Evolutionary conservation across 140 eudicot genomes (phyloP), one percentile per base, ranked within the genome.

Genomic region (Bidens hawaiensis): DNA sequence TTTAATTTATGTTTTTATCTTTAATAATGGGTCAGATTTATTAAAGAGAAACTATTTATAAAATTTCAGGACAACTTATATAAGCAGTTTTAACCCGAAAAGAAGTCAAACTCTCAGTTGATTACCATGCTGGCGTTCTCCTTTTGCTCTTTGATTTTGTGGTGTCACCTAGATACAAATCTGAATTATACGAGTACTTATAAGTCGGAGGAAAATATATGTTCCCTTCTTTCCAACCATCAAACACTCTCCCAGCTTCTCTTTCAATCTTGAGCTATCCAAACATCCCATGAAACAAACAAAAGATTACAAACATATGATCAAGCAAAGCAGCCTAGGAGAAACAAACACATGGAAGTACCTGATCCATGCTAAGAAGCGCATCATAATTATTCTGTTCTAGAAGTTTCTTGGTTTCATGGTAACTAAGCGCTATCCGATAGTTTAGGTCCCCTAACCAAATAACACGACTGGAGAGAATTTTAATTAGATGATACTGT

Each of bases 381-480:
- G 83, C 75, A 61, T 81, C 88, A 88, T 88, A 85, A 34, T 81
- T 72, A 64, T 78, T 81, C 31, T 74, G 76, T 62, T 81, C 80
- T 53, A 85, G 41, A 51, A 75, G 70, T 77, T 81, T 81, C 65
- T 79, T 65, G 55, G 94, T 76, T 62, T 78, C 88, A 51, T 79
- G 36, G 70, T 85, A 76, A 66, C 78, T 72, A 77, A 81, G 74
- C 60, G 93, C 80, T 47, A 84, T 81, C 33, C 93, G 79, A 57
- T 84, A 84, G 75, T 84, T 84, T 21, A 84, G 64, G 78, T 84
- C 93, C 23, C 88, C 93, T 34, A 84, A 78, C 93, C 93, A 84
- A 31, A 84, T 78, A n/a, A 84, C 67, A 1, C 87, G 85, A 65
- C 88, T 84, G 84, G 59, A 66, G 1, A 38, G 15, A 38, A 50